Percentiles rank a stretch among this genome's conserved stretches.
These are phyloP conservation scores for Tephrocybe sp. DNA, from an alignment of 768 basidiomycete genomes.

Conservation along the genomic window DNA sequence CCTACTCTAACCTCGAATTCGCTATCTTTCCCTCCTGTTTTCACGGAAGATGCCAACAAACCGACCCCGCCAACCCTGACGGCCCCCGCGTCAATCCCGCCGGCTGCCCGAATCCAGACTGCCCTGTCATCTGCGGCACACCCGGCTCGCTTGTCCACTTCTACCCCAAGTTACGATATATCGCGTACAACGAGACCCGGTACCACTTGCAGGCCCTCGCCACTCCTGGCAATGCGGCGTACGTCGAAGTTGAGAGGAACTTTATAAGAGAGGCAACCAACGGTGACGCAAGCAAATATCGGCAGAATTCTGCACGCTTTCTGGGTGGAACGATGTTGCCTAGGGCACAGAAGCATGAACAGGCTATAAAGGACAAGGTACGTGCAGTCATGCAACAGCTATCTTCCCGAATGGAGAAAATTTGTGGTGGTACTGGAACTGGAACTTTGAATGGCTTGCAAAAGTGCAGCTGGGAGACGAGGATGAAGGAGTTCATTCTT, in stretches of 20 bases:
- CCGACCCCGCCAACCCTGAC: conserved; percentile 29
- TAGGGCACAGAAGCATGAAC: conserved; percentile 13
- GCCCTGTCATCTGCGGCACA: conserved; percentile 77
- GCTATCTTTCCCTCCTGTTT: conserved; percentile 73
- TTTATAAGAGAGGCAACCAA: conserved; percentile 30
- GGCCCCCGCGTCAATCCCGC: conserved; percentile 44
- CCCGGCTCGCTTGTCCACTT: conserved; percentile 80
- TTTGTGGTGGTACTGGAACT: conserved; percentile 44
- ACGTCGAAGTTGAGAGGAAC: conserved; percentile 39
- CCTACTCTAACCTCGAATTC: conserved; percentile 44
- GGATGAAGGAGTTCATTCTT: conserved; percentile 64
- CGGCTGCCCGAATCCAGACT: conserved; percentile 81
- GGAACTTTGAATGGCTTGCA: conserved; percentile 33
- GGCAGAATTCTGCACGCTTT: conserved; percentile 10
- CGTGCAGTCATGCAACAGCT: conserved; percentile 33
- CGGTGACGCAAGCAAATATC: conserved; percentile 1
- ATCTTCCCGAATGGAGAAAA: conserved; percentile 28
- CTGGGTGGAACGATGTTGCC: conserved; percentile 14
- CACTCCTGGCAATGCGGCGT: conserved; percentile 39
- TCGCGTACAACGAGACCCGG: conserved; percentile 47
- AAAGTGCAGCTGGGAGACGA: conserved; percentile 58
- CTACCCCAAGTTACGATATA: conserved; percentile 46
- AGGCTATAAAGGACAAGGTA: conserved; percentile 16
- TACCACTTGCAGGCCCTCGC: conserved; percentile 33
- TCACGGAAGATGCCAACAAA: conserved; percentile 71